phyloP scores from a whole-genome alignment of 257 asterid species.

The Lycium ferocissimum region DNA sequence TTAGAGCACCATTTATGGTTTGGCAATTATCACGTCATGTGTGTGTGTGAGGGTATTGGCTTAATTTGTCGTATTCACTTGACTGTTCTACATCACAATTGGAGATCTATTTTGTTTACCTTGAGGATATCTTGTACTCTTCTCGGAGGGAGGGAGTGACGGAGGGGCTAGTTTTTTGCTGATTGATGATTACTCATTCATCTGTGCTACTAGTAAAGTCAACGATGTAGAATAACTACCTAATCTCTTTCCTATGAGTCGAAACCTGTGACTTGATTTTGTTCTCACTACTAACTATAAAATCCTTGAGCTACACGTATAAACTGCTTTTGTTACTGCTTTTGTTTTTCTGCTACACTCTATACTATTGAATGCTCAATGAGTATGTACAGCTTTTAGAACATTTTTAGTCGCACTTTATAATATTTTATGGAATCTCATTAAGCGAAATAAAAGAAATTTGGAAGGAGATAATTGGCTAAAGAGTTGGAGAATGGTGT shows the following conservation, averaged over 20 bases:
- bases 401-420: not conserved
- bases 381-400: not conserved
- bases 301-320: not conserved
- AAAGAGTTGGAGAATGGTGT: not conserved
- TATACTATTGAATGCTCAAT: not conserved
- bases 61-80: not conserved
- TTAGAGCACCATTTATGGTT: not conserved
- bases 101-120: not conserved
- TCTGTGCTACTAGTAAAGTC: not conserved
- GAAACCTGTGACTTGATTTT: not conserved
- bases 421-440: not conserved
- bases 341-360: constrained; percentile 7
- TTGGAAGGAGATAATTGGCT: constrained; percentile 3
- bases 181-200: not conserved
- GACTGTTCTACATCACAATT: not conserved
- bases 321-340: not conserved
- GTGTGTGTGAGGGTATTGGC: not conserved
- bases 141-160: not conserved
- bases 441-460: not conserved
- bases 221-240: not conserved
- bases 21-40: not conserved
- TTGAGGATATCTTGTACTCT: not conserved
- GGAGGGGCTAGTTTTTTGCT: not conserved
- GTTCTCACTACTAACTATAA: not conserved
- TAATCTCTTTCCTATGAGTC: not conserved